phyloP scores from a whole-genome alignment of 116 monocot species.

The Iris pallida region DNA sequence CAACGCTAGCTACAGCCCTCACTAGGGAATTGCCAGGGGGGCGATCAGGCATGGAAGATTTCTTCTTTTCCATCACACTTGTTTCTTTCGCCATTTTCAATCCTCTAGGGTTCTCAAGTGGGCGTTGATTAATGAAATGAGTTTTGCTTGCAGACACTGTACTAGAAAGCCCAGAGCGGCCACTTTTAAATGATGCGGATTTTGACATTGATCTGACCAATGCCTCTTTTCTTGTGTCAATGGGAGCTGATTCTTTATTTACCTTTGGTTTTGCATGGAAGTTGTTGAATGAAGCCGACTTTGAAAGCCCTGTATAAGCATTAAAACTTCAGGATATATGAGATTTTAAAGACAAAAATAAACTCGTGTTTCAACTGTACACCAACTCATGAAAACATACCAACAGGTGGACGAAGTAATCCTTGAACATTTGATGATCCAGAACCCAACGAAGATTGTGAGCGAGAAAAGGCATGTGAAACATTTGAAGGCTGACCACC shows the following conservation, averaged over 20 bases:
- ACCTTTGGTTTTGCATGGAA: conserved; percentile 27
- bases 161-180: neutral
- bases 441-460: conserved; percentile 19
- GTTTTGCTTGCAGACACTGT: neutral
- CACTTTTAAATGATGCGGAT: conserved; percentile 27
- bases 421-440: conserved; percentile 24
- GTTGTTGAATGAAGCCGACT: conserved; percentile 37
- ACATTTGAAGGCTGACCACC: conserved; percentile 20
- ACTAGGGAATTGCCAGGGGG: neutral
- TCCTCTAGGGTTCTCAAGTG: conserved; percentile 9
- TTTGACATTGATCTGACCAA: conserved; percentile 13
- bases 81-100: conserved; percentile 12
- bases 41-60: neutral
- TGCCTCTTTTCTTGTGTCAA: conserved; percentile 9
- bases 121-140: neutral
- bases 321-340: no score
- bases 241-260: conserved; percentile 26
- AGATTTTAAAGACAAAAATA: no score
- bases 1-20: neutral
- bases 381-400: conserved; percentile 20
- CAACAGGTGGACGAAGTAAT: conserved; percentile 39
- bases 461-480: conserved; percentile 14
- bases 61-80: conserved; percentile 20
- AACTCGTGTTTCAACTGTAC: no score
- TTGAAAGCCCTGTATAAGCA: conserved; percentile 31